Percentiles rank a stretch among this genome's conserved stretches.
Conservation (phyloP, 495 filamentous ascomycete genomes). For the Trichoderma virens region DNA sequence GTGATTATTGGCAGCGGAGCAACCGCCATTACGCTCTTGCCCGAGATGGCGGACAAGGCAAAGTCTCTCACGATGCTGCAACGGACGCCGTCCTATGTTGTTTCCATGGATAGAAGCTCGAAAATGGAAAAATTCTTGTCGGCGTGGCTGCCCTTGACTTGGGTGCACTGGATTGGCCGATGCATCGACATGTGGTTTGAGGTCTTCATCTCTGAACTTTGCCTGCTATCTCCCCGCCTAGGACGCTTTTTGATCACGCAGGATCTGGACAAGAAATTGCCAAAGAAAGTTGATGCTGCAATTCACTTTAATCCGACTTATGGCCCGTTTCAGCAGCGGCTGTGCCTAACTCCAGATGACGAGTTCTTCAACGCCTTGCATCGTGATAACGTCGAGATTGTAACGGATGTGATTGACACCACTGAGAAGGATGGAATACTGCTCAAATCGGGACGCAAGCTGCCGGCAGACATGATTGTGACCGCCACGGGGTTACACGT, state of each 20-base stretch:
- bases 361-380: conserved; percentile 64
- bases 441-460: conserved; percentile 45
- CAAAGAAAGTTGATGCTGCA: conserved; percentile 45
- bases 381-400: conserved; percentile 49
- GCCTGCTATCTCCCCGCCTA: conserved; percentile 41
- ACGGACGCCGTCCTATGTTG: conserved; percentile 49
- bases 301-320: conserved; percentile 68
- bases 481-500: conserved; percentile 66
- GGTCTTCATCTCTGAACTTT: conserved; percentile 22
- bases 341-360: conserved; percentile 62
- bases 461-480: conserved; percentile 65
- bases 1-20: conserved; percentile 51
- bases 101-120: conserved; percentile 40
- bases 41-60: conserved; percentile 41
- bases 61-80: conserved; percentile 49
- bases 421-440: conserved; percentile 53
- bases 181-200: conserved; percentile 25
- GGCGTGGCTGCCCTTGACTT: conserved; percentile 34
- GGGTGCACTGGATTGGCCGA: conserved; percentile 26
- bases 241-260: conserved; percentile 39
- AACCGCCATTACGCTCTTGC: conserved; percentile 50
- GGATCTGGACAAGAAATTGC: conserved; percentile 41
- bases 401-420: conserved; percentile 59
- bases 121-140: conserved; percentile 18
- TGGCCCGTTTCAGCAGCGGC: conserved; percentile 64